Evolutionary conservation across 2,329 filamentous ascomycete genomes (phyloP), one percentile per base, ranked within the genome.

Genomic region (Trematosphaeria pertusa): DNA sequence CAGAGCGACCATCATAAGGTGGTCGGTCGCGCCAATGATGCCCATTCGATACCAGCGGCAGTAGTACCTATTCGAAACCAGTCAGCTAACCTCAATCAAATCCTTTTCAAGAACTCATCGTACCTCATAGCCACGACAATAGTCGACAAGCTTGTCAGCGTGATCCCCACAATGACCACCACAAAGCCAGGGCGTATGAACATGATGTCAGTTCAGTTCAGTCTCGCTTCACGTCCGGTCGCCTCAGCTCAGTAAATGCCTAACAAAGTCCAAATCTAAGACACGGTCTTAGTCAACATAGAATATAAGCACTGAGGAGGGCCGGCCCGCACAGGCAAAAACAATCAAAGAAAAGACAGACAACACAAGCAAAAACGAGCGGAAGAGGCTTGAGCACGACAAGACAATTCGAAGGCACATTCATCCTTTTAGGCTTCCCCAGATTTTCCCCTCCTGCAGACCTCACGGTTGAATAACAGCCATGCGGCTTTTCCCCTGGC

Each of bases 131-230:
- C 56, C 33, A 71, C 61, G 10, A 71, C 49, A 11, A 71, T 45
- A 5, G 65, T 71, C n/a, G 67, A 70, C 20, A 69, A 30, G 28
- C 61, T 60, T n/a, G 68, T 71, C 53, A 71, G 52, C n/a, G 59
- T 66, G 26, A 56, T 46, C 30, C 65, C 65, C 12, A 69, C 64
- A 37, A 71, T 64, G 44, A 69, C 61, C 49, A 70, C 68, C 21
- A 71, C 54, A 31, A 60, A 64, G 19, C 67, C 67, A 19, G 67
- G 64, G 21, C 66, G 56, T 14, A 68, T 31, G 43, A 55, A 70
- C 64, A 67, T 65, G 28, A 33, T 37, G 20, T 4, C 20, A 28
- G 24, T 7, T 8, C 24, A 7, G 24, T 28, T 8, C 24, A 7
- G 24, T 28, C 24, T 28, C 24, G 24, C 24, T 28, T 28, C 24